Evolutionary conservation across 768 basidiomycete genomes (phyloP).

Genomic region (Tulasnella sp.): DNA sequence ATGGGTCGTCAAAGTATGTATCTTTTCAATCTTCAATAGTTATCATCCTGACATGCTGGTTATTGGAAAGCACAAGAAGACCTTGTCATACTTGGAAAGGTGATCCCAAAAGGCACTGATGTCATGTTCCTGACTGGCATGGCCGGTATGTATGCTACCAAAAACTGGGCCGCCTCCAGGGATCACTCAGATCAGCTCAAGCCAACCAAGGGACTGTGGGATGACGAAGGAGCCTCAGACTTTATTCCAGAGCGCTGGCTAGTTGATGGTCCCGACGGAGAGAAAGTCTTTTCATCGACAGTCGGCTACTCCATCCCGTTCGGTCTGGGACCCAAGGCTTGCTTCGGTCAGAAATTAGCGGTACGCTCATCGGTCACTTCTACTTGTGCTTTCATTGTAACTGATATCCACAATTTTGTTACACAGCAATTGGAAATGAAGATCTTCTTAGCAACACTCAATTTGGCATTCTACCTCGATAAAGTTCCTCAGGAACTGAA

Average conservation of each 20-base stretch:
- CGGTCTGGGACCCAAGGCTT: not conserved
- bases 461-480: constrained; percentile 1
- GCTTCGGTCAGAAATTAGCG: not conserved
- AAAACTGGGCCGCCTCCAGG: not conserved
- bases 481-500: constrained; percentile 1
- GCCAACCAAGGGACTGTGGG: not conserved
- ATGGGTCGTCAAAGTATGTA: not conserved
- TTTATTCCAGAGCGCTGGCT: constrained; percentile 4
- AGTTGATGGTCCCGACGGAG: not conserved
- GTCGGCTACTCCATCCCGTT: constrained; percentile 7
- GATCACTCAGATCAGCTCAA: no score
- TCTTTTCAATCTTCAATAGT: not conserved
- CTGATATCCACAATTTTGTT: not conserved
- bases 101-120: not conserved
- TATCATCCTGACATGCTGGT: not conserved
- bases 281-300: not conserved
- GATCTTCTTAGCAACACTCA: constrained; percentile 3
- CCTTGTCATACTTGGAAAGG: not conserved
- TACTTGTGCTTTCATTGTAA: no score
- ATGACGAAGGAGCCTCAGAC: not conserved
- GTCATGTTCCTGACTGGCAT: not conserved
- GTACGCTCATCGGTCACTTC: no score
- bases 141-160: not conserved
- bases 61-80: not conserved
- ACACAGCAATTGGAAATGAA: not conserved